Evolutionary conservation across 2,329 filamentous ascomycete species (phyloP).

Genomic region (Botrytis medusae): DNA sequence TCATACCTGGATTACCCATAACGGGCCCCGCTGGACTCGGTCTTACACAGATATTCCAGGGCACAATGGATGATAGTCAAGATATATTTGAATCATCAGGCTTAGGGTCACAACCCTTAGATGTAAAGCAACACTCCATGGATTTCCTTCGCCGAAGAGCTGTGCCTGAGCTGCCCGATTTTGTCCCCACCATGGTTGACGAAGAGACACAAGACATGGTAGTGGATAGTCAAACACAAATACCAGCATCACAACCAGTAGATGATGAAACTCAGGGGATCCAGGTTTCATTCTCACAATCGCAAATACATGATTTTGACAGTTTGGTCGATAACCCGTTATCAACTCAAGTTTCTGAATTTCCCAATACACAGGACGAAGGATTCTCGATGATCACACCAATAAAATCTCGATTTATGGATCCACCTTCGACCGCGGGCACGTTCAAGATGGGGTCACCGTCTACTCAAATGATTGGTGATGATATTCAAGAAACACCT

Average conservation of each 20-base stretch:
- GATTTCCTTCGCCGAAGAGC: slow-evolving; percentile 49
- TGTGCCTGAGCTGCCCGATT: slow-evolving; percentile 46
- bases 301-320: slow-evolving; percentile 59
- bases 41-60: slow-evolving; percentile 86
- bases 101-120: slow-evolving; percentile 32
- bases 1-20: slow-evolving; percentile 67
- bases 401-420: slow-evolving; percentile 64
- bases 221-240: slow-evolving; percentile 49
- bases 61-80: slow-evolving; percentile 72
- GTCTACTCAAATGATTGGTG: slow-evolving; percentile 29
- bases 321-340: slow-evolving; percentile 49
- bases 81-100: slow-evolving; percentile 37
- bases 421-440: slow-evolving; percentile 65
- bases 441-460: slow-evolving; percentile 57
- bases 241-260: slow-evolving; percentile 44
- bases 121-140: slow-evolving; percentile 45
- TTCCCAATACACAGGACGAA: slow-evolving; percentile 77
- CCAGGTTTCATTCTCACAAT: slow-evolving; percentile 58
- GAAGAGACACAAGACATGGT: slow-evolving; percentile 48
- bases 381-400: slow-evolving; percentile 75
- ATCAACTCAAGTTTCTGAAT: slow-evolving; percentile 64
- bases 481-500: slow-evolving; percentile 61
- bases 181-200: slow-evolving; percentile 48
- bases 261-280: slow-evolving; percentile 44
- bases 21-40: slow-evolving; percentile 64